Conservation (phyloP, 2,329 filamentous ascomycete species). For the Diplodia mutila region DNA sequence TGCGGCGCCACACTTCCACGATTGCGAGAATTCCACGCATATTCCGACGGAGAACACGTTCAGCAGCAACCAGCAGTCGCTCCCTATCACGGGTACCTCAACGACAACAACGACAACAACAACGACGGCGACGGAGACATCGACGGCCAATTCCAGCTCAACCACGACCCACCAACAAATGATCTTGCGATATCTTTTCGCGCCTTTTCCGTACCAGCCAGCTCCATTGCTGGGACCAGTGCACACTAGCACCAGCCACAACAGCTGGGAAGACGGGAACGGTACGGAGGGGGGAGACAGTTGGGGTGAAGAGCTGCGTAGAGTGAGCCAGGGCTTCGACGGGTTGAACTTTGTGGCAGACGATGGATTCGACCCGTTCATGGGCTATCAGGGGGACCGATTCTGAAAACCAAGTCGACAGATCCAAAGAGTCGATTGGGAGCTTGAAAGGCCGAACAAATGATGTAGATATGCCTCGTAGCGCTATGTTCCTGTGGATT, state of each 20-base stretch:
- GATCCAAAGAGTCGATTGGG: background rate
- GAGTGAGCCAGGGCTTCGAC: constrained; percentile 30
- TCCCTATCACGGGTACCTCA: constrained; percentile 12
- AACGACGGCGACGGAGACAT: background rate
- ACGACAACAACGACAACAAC: background rate
- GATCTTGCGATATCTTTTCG: constrained; percentile 30
- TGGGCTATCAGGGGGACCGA: constrained; percentile 29
- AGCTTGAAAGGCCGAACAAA: background rate
- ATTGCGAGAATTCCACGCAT: background rate
- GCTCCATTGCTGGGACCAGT: constrained; percentile 31
- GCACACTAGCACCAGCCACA: constrained; percentile 29
- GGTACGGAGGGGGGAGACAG: constrained; percentile 22
- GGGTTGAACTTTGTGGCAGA: constrained; percentile 32
- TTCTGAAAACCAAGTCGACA: background rate
- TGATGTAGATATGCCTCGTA: background rate
- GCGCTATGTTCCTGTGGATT: background rate
- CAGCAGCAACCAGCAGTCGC: background rate
- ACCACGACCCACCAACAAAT: background rate
- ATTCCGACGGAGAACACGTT: background rate
- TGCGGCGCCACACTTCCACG: constrained; percentile 27
- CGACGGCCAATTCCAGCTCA: background rate
- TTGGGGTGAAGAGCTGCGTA: constrained; percentile 27
- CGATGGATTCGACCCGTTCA: constrained; percentile 34
- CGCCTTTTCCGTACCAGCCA: constrained; percentile 32
- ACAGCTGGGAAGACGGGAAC: background rate